These are phyloP conservation scores for Davidsoniella australis DNA, from an alignment of 2,329 filamentous ascomycete species.

Conservation along the genomic window DNA sequence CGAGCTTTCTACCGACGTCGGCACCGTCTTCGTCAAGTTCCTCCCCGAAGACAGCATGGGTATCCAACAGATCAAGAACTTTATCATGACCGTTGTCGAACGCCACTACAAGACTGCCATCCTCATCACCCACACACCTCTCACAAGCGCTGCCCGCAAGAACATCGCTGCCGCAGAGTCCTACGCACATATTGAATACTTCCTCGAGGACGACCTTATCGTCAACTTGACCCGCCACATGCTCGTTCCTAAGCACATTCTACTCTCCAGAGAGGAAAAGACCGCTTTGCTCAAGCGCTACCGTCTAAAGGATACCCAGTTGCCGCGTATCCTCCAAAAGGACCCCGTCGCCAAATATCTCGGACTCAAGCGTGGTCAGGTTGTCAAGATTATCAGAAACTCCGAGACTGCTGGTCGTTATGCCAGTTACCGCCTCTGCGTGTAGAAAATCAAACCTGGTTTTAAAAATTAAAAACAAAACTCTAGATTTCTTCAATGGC, in stretches of 20 bases:
- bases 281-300: slow-evolving; percentile 70
- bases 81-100: slow-evolving; percentile 64
- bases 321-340: slow-evolving; percentile 77
- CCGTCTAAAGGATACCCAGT: slow-evolving; percentile 89
- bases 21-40: slow-evolving; percentile 87
- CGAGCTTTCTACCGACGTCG: slow-evolving; percentile 51
- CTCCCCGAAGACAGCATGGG: slow-evolving; percentile 63
- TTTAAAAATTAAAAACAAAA: not conserved
- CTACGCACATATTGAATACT: slow-evolving; percentile 74
- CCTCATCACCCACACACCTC: slow-evolving; percentile 66
- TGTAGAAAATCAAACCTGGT: slow-evolving; percentile 22
- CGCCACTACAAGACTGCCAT: slow-evolving; percentile 81
- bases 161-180: slow-evolving; percentile 62
- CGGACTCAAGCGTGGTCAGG: slow-evolving; percentile 76
- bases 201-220: slow-evolving; percentile 85
- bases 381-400: slow-evolving; percentile 95
- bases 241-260: slow-evolving; percentile 81
- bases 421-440: slow-evolving; percentile 71
- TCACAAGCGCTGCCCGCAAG: slow-evolving; percentile 77
- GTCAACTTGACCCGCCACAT: slow-evolving; percentile 98
- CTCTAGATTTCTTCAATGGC: too few relatives aligned
- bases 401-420: slow-evolving; percentile 93
- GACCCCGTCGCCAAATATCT: slow-evolving; percentile 89
- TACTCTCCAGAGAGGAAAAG: slow-evolving; percentile 86
- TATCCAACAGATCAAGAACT: slow-evolving; percentile 80